phyloP scores from a whole-genome alignment of 192 early-diverging fungal species.

The Backusella mclennaniae region DNA sequence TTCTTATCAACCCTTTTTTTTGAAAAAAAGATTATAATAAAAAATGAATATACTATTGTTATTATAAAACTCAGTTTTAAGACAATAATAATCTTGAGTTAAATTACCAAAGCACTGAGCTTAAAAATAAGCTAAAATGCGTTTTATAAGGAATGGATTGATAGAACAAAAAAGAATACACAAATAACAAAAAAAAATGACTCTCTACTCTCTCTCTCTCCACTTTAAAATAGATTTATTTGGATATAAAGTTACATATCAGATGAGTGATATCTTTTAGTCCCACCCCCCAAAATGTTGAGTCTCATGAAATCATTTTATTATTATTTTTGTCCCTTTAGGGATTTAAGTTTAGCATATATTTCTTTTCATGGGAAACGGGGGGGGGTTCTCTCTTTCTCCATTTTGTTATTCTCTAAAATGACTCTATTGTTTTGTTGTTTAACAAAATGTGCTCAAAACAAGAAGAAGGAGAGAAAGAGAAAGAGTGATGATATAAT shows the following conservation, averaged over 20 bases:
- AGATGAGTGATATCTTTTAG: neutral
- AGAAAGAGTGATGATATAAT: neutral
- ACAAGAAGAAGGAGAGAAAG: neutral
- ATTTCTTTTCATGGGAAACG: neutral
- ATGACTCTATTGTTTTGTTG: neutral
- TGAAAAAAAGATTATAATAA: neutral
- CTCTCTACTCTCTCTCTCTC: neutral
- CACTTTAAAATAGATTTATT: constrained; percentile 6
- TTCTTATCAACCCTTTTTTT: neutral
- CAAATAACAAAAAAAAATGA: too few species aligned
- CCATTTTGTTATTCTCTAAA: neutral
- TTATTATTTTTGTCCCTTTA: neutral
- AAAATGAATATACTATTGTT: neutral
- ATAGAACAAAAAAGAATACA: neutral
- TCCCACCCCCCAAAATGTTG: neutral
- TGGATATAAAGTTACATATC: neutral
- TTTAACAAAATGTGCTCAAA: neutral
- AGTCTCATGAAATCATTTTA: neutral
- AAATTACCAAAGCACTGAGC: neutral
- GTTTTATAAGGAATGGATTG: neutral
- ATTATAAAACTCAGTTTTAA: neutral
- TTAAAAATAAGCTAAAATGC: neutral
- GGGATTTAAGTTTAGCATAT: neutral
- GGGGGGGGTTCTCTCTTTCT: neutral
- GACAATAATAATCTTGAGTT: neutral